phyloP scores from a whole-genome alignment of 108 stramenopile genomes.

The Cyclostephanos invisitatus region DNA sequence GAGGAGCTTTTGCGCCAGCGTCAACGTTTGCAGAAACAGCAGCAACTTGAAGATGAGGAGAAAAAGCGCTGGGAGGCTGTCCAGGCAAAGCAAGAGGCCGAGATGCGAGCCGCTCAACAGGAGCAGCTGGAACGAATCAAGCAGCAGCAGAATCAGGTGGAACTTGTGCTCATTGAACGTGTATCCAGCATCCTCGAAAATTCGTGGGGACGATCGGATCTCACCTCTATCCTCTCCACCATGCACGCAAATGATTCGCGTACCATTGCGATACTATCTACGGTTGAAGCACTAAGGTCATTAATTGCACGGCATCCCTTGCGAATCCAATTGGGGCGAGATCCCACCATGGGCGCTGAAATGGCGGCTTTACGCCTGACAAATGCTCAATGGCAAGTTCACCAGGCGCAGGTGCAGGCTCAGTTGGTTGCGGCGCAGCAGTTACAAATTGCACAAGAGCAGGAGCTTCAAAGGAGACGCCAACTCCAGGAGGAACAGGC shows the following conservation, averaged over 20 bases:
- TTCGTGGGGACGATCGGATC: slow-evolving; percentile 86
- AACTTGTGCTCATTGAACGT: slow-evolving; percentile 84
- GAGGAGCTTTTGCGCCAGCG: slow-evolving; percentile 37
- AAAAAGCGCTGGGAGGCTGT: slow-evolving; percentile 52
- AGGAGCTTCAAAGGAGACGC: slow-evolving; percentile 55
- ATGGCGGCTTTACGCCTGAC: slow-evolving; percentile 75
- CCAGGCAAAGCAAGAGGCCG: slow-evolving; percentile 44
- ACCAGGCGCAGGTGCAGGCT: slow-evolving; percentile 48
- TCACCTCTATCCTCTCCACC: slow-evolving; percentile 74
- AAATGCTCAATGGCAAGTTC: slow-evolving; percentile 75
- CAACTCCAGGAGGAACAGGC: slow-evolving; percentile 54
- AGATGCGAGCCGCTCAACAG: slow-evolving; percentile 55
- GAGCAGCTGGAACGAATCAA: slow-evolving; percentile 55
- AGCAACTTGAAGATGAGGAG: slow-evolving; percentile 58
- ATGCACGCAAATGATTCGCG: slow-evolving; percentile 84
- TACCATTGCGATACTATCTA: slow-evolving; percentile 72
- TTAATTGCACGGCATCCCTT: slow-evolving; percentile 72
- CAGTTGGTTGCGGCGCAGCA: slow-evolving; percentile 29
- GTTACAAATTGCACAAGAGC: slow-evolving; percentile 52
- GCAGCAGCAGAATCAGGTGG: slow-evolving; percentile 78
- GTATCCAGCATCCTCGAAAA: slow-evolving; percentile 81
- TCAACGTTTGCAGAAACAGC: slow-evolving; percentile 23
- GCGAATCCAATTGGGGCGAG: slow-evolving; percentile 65
- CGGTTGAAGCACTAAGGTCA: slow-evolving; percentile 73
- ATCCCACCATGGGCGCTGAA: slow-evolving; percentile 71